phyloP scores from a whole-genome alignment of 2,329 filamentous ascomycete genomes.

The Ascochyta lentis region DNA sequence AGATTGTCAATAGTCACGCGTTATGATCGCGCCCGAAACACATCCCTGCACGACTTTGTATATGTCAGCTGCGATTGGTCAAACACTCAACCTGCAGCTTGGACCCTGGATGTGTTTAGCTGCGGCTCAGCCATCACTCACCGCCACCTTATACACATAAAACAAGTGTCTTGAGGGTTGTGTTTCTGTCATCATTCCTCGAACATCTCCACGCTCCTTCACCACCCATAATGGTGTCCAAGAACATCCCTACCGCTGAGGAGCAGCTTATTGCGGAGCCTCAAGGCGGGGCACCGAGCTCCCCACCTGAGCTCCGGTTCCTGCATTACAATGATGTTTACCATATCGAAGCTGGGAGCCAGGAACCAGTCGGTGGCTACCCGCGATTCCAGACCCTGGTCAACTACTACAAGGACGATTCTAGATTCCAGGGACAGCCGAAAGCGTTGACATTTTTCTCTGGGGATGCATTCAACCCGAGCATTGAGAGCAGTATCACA shows the following conservation, averaged over 20 bases:
- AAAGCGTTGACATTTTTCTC: constrained; percentile 82
- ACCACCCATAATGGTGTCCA: constrained; percentile 32
- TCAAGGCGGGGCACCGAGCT: constrained; percentile 50
- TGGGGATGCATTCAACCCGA: constrained; percentile 91
- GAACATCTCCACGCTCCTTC: neutral
- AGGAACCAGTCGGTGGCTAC: constrained; percentile 83
- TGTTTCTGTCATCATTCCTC: neutral
- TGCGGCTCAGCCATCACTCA: constrained; percentile 29
- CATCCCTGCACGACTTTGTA: constrained; percentile 29
- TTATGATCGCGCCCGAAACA: constrained; percentile 8
- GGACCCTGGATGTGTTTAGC: constrained; percentile 38
- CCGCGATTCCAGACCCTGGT: constrained; percentile 80
- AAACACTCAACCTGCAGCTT: constrained; percentile 20
- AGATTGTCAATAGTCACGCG: constrained; percentile 6
- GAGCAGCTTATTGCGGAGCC: constrained; percentile 52
- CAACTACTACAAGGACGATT: constrained; percentile 73
- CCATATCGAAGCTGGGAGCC: constrained; percentile 77
- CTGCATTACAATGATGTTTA: constrained; percentile 96
- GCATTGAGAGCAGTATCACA: constrained; percentile 84
- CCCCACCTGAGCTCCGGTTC: constrained; percentile 75
- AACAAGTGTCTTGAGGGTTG: constrained; percentile 15
- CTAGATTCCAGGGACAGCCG: constrained; percentile 68
- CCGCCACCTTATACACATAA: constrained; percentile 25
- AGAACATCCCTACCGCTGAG: constrained; percentile 36
- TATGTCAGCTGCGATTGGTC: constrained; percentile 30